phyloP scores from a whole-genome alignment of 2,329 filamentous ascomycete genomes.

The Epichloe gansuensis region DNA sequence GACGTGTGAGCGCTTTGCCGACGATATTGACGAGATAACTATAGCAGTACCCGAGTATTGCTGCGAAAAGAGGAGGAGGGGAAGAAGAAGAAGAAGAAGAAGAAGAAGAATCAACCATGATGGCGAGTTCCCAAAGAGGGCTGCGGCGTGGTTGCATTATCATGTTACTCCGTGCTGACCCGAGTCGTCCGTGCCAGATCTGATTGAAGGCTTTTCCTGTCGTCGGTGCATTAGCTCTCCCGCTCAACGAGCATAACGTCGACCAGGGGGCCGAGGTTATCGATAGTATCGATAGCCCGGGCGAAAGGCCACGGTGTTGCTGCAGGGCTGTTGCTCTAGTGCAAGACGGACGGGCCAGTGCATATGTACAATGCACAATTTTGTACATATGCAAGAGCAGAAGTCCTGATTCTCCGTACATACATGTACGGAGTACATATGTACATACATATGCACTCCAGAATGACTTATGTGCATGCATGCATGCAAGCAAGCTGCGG shows the following conservation, averaged over 20 bases:
- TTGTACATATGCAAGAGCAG: neutral
- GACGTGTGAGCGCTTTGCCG: neutral
- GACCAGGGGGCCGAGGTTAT: neutral
- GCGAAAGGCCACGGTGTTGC: neutral
- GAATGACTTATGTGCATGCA: neutral
- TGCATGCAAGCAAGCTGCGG: neutral
- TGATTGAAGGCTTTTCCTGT: neutral
- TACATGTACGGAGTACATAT: too few relatives aligned
- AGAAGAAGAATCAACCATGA: neutral
- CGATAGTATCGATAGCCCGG: neutral
- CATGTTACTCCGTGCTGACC: neutral
- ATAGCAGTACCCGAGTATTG: too few relatives aligned
- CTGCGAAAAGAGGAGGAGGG: too few relatives aligned
- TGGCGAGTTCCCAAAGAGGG: neutral
- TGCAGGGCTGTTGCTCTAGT: slow-evolving; percentile 1
- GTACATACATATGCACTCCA: neutral
- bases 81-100: neutral
- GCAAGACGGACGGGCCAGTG: slow-evolving; percentile 1
- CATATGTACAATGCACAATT: slow-evolving; percentile 2
- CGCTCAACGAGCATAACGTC: slow-evolving; percentile 6
- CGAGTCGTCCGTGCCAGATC: neutral
- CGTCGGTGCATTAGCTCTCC: slow-evolving; percentile 12
- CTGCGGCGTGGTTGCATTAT: neutral
- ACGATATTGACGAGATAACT: neutral
- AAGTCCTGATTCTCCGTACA: neutral